Conservation (phyloP, 148 eudicot species). For the Amaranthus hypochondriacus region DNA sequence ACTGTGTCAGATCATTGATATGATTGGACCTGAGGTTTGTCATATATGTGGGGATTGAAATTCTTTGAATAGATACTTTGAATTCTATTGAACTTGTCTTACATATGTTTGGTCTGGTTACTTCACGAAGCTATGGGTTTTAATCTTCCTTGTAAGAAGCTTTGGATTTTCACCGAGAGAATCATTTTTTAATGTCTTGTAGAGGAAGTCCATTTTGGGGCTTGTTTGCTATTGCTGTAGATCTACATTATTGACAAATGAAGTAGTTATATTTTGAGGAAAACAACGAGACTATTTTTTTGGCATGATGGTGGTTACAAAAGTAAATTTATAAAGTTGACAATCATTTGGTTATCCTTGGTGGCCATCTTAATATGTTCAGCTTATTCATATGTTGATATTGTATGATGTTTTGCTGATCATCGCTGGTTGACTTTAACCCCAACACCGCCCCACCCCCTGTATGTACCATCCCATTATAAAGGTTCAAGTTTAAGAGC, state of each 20-base stretch:
- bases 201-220: not conserved
- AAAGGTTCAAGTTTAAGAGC: not conserved
- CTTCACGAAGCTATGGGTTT: not conserved
- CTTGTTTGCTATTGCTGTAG: not conserved
- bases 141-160: not conserved
- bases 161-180: not conserved
- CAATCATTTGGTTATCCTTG: too few species aligned
- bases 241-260: not conserved
- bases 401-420: too few species aligned
- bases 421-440: too few species aligned
- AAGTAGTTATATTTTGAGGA: not conserved
- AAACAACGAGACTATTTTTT: not conserved
- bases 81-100: not conserved
- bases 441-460: too few species aligned
- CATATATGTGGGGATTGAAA: slow-evolving; percentile 7
- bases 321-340: too few species aligned
- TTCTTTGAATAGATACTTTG: not conserved
- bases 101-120: not conserved
- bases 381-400: too few species aligned
- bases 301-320: too few species aligned
- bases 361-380: too few species aligned
- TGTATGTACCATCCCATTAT: not conserved
- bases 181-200: not conserved
- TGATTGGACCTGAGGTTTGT: slow-evolving; percentile 83
- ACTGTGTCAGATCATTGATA: slow-evolving; percentile 93